phyloP scores from a whole-genome alignment of 371 early-diverging fungal species.

The Mucor irregularis region DNA sequence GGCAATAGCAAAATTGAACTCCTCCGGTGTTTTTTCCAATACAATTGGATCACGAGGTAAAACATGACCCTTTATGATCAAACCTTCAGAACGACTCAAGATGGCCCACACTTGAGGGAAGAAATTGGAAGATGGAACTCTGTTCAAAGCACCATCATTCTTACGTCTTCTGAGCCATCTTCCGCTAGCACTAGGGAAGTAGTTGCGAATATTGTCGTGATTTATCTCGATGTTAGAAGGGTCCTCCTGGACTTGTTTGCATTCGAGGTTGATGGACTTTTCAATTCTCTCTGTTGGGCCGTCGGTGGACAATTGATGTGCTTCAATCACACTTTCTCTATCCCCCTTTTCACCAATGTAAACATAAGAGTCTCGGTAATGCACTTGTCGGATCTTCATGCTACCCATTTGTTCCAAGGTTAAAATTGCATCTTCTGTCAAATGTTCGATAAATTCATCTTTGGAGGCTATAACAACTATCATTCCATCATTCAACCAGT shows the following conservation, averaged over 20 bases:
- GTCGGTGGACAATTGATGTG: slow-evolving; percentile 42
- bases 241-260: slow-evolving; percentile 22
- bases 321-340: slow-evolving; percentile 28
- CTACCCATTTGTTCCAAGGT: slow-evolving; percentile 70
- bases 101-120: slow-evolving; percentile 79
- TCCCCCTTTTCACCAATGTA: slow-evolving; percentile 68
- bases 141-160: slow-evolving; percentile 86
- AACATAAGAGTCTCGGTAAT: slow-evolving; percentile 82
- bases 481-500: slow-evolving; percentile 61
- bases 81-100: slow-evolving; percentile 57
- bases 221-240: slow-evolving; percentile 40
- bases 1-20: slow-evolving; percentile 76
- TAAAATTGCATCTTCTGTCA: slow-evolving; percentile 56
- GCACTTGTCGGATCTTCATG: slow-evolving; percentile 49
- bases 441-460: slow-evolving; percentile 73
- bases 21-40: slow-evolving; percentile 84
- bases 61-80: slow-evolving; percentile 55
- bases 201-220: slow-evolving; percentile 36
- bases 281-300: slow-evolving; percentile 56
- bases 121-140: slow-evolving; percentile 72
- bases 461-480: slow-evolving; percentile 68
- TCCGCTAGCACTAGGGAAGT: slow-evolving; percentile 68
- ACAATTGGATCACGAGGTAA: slow-evolving; percentile 83
- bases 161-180: slow-evolving; percentile 77
- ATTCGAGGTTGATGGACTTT: slow-evolving; percentile 35